These are phyloP conservation scores for Tetrapyrgos nigripes DNA, from an alignment of 1,284 basidiomycete genomes.

Conservation along the genomic window DNA sequence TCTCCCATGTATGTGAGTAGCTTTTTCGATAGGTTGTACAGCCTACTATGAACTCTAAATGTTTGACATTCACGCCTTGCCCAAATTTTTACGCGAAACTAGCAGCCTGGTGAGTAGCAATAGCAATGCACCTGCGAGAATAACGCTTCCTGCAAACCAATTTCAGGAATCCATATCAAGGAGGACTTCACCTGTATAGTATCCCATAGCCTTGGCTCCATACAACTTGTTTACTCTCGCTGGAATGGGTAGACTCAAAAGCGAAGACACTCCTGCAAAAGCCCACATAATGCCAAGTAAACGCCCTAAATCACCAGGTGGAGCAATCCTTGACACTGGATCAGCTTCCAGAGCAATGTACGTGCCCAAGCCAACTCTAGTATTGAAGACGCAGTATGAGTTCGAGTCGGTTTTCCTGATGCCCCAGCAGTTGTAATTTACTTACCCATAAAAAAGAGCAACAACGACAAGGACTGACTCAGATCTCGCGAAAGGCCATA, in stretches of 20 bases:
- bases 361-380: slow-evolving; percentile 52
- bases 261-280: slow-evolving; percentile 42
- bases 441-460: slow-evolving; percentile 59
- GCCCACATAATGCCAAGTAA: slow-evolving; percentile 69
- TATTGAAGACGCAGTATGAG: neutral
- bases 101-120: no score
- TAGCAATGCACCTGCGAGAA: slow-evolving; percentile 8
- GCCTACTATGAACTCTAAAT: no score
- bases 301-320: slow-evolving; percentile 63
- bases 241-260: slow-evolving; percentile 68
- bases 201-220: slow-evolving; percentile 58
- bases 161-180: neutral
- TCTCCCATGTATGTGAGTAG: no score
- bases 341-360: slow-evolving; percentile 60
- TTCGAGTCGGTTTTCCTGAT: no score
- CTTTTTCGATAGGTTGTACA: no score
- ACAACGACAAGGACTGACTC: slow-evolving; percentile 49
- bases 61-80: no score
- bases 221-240: slow-evolving; percentile 64
- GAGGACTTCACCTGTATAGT: slow-evolving; percentile 56
- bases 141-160: slow-evolving; percentile 12
- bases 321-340: slow-evolving; percentile 67
- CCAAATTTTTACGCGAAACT: no score
- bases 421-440: neutral
- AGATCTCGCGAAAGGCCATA: slow-evolving; percentile 60